Base-by-base conservation (phyloP, 78 protist genomes). In the Guillardia theta region DNA sequence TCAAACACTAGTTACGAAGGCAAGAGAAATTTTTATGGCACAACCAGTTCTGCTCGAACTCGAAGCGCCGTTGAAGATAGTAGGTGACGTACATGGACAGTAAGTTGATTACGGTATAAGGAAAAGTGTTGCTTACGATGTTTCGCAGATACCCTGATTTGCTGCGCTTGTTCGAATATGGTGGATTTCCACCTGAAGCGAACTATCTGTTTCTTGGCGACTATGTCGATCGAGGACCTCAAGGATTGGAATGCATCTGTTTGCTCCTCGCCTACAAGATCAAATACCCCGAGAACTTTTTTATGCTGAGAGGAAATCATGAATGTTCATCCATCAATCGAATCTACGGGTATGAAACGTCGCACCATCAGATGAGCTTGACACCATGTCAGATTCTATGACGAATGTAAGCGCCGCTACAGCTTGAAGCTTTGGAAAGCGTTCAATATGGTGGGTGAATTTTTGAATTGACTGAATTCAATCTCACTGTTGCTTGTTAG, bases 121-220 rank as follows among this genome's bases (percentile, higher is more conserved):
- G 58, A 50, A 50, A 50, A 10, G 58, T 10, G 10, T 15, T 50
- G 10, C 30, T 58, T 24, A 58, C 70, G 58, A 24, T 58, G 70
- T 24, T 6, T 92, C 99, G 99, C 33, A 99, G 99, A 93, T 99
- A 98, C 95, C 98, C 94, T 48, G 99, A 99, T 90, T 95, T 99
- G 41, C 96, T 99, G 88, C 96, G 99, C 21, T 95, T 99, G 9
- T 99, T 99, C 70, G 99, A 99, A 76, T 96, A 98, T 93, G 99
- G 99, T 48, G 99, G 99, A 54, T 99, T 99, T 80, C 99, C 99
- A 27, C 99, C 99, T 15, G 99, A 98, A n/a, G 92, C 99, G 2
- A 99, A 99, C 95, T 99, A 99, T 92, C 98, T 99, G 33, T 99
- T 99, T 96, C 98, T 99, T 43, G 99, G 99, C 0, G 99, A 99